Conservation (phyloP, 1,284 basidiomycete genomes). For the Rhodofomes roseus region DNA sequence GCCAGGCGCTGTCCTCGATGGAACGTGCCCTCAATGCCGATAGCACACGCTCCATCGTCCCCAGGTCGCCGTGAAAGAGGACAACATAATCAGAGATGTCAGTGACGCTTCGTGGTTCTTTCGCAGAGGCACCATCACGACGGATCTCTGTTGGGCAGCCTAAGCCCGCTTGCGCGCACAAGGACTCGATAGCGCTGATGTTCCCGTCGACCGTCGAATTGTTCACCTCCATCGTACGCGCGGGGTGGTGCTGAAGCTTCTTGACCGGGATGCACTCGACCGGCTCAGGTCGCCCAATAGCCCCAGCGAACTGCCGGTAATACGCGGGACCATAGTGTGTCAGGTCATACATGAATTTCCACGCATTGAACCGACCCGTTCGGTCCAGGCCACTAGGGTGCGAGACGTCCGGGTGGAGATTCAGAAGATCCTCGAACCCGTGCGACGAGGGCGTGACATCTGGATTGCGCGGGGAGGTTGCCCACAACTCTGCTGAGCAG, state of each 20-base stretch:
- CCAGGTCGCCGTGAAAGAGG: conserved; percentile 26
- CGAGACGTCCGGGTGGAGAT: conserved; percentile 13
- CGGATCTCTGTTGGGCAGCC: neutral
- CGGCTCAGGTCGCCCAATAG: conserved; percentile 20
- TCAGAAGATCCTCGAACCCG: neutral
- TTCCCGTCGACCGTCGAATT: conserved; percentile 22
- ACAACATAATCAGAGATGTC: conserved; percentile 19
- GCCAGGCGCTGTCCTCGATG: conserved; percentile 16
- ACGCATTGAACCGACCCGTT: conserved; percentile 23
- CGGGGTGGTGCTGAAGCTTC: conserved; percentile 24
- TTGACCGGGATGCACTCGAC: conserved; percentile 26
- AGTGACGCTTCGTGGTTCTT: too few species aligned
- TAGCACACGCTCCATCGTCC: conserved; percentile 17
- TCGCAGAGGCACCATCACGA: neutral
- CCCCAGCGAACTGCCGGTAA: conserved; percentile 16
- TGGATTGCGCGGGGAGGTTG: conserved; percentile 10
- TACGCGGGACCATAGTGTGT: conserved; percentile 21
- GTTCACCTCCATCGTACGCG: conserved; percentile 18
- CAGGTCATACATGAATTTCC: conserved; percentile 23
- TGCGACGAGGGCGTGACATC: neutral
- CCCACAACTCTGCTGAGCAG: conserved; percentile 29
- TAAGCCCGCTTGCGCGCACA: conserved; percentile 24
- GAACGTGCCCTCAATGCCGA: neutral
- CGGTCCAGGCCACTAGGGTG: conserved; percentile 13
- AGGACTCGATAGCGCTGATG: conserved; percentile 16